These are phyloP conservation scores for Thermoascus crustaceus DNA, from an alignment of 2,329 filamentous ascomycete species.

Conservation along the genomic window DNA sequence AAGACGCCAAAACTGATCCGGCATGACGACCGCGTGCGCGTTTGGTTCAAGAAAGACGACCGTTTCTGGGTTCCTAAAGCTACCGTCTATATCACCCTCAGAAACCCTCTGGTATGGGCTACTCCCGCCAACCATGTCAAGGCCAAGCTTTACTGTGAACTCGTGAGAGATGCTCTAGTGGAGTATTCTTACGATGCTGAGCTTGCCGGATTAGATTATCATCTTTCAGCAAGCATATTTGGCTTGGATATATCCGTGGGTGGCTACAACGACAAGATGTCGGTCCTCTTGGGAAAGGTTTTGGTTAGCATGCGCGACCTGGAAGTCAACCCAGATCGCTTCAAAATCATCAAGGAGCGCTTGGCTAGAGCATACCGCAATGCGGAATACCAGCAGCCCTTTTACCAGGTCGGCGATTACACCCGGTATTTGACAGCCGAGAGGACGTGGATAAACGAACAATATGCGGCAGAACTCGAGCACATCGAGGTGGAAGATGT, in stretches of 20 bases:
- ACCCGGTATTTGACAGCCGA: constrained; percentile 73
- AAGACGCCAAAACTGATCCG: constrained; percentile 72
- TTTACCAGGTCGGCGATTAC: constrained; percentile 77
- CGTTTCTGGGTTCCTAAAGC: constrained; percentile 97
- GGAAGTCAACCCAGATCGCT: constrained; percentile 76
- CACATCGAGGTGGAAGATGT: constrained; percentile 67
- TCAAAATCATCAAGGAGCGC: constrained; percentile 84
- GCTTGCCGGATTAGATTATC: constrained; percentile 79
- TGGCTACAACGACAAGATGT: constrained; percentile 95
- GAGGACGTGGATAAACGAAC: constrained; percentile 68
- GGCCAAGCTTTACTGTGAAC: constrained; percentile 68
- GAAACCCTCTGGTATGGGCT: constrained; percentile 69
- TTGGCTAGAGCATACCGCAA: constrained; percentile 71
- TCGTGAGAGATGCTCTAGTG: constrained; percentile 79
- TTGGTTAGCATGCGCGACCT: constrained; percentile 75
- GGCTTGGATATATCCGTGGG: constrained; percentile 72
- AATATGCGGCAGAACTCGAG: constrained; percentile 68
- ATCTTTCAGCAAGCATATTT: constrained; percentile 60
- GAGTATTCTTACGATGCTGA: constrained; percentile 97
- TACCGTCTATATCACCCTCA: constrained; percentile 71
- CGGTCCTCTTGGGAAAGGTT: constrained; percentile 83
- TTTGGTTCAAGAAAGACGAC: constrained; percentile 98
- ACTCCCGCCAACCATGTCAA: constrained; percentile 73
- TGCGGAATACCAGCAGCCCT: constrained; percentile 80
- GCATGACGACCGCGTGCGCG: constrained; percentile 69